Base-by-base conservation (phyloP, 1,139 yeast genomes). In the Debaryomyces singareniensis region DNA sequence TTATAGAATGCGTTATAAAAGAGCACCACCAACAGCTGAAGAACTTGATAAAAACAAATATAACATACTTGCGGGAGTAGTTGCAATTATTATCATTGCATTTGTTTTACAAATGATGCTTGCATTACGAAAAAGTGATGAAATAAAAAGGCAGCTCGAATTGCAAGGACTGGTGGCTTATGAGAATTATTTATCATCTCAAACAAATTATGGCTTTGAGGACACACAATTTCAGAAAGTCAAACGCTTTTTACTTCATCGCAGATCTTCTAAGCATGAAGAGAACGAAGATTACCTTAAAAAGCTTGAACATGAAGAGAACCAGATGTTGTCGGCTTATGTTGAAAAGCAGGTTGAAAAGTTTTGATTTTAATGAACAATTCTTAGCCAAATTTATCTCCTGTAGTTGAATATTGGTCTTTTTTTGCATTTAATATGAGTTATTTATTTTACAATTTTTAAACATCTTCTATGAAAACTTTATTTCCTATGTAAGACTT, bases 241-340 rank as follows among this genome's bases (percentile, higher is more conserved):
- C 22, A 64, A 73, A 38, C 55, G 81, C 35, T 78, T 82, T 42
- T 53, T 81, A 35, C 65, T 80, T 61, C 75, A 74, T 39, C 59
- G 91, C 45, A 54, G 83, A 15, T 49, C 63, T 13, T 47, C 51
- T 0, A 39, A 44, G 15, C 45, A 45, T 15, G 34, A 43, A n/a
- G 54, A 47, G n/a, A 43, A 45, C n/a, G 40, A 35, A 6, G 37
- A 37, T 4, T 43, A 43, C 4, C 34, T 34, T 27, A 40, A 40
- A 15, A 47, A 45, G 9, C 35, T 47, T 27, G 49, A 45, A 26
- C 35, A 34, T 10, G 53, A 53, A 29, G 62, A 54, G 29, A 56
- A 62, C 14, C 47, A 53, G 16, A 38, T 63, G 15, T 43, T 65
- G 36, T 47, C 54, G 2, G 48, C 45, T 27, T 65, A 56, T 39